Percentiles rank a stretch among this genome's conserved stretches.
Evolutionary conservation across 2,329 filamentous ascomycete genomes (phyloP).

Genomic region (Venturiaceae sp.): DNA sequence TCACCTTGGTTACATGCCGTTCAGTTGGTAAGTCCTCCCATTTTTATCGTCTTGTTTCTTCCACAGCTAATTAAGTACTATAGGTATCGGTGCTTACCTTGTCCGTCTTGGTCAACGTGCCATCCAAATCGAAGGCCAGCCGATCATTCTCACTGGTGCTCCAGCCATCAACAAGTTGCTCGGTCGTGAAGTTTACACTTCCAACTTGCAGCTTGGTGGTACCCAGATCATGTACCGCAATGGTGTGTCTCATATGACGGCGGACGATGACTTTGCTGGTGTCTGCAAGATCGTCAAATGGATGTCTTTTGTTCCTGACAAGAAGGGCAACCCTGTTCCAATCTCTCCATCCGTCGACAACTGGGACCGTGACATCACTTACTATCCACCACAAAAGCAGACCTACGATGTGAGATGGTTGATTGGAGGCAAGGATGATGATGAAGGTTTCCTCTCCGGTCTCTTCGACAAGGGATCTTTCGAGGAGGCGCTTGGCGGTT

Average conservation of each 20-base stretch:
- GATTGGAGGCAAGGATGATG: constrained; percentile 78
- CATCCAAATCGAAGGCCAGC: constrained; percentile 97
- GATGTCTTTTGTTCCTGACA: constrained; percentile 95
- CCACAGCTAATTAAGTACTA: constrained; percentile 22
- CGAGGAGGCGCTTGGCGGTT: constrained; percentile 90
- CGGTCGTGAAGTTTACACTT: constrained; percentile 96
- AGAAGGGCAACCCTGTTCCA: constrained; percentile 87
- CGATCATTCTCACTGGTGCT: constrained; percentile 96
- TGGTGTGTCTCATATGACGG: constrained; percentile 98
- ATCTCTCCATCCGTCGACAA: constrained; percentile 75
- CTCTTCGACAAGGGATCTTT: constrained; percentile 97
- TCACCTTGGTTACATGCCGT: constrained; percentile 93
- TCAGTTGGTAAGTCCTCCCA: constrained; percentile 62
- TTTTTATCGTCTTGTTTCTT: background rate
- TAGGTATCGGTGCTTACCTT: constrained; percentile 93
- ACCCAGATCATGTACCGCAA: constrained; percentile 99
- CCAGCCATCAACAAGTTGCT: constrained; percentile 97
- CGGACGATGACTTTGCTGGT: constrained; percentile 94
- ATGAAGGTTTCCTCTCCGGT: constrained; percentile 77
- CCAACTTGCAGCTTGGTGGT: constrained; percentile 96
- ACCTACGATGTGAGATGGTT: constrained; percentile 90
- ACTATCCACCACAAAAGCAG: constrained; percentile 70
- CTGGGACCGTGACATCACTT: constrained; percentile 90
- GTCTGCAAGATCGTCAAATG: constrained; percentile 96
- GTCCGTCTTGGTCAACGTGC: constrained; percentile 97